These are phyloP conservation scores for Aspergillus steynii DNA, from an alignment of 495 filamentous ascomycete genomes.

Conservation along the genomic window DNA sequence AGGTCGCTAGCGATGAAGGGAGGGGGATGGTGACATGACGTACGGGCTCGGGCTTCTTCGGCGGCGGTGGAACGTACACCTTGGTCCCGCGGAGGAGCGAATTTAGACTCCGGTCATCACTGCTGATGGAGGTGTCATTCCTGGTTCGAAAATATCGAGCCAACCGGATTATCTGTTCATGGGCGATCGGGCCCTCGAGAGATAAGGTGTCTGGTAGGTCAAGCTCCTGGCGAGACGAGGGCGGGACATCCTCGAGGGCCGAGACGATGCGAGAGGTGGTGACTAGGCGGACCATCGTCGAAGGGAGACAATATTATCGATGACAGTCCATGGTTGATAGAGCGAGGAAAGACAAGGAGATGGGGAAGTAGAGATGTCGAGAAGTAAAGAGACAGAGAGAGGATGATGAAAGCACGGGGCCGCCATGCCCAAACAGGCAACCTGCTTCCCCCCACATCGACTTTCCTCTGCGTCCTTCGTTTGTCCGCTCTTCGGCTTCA, in stretches of 20 bases:
- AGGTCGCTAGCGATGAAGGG: neutral
- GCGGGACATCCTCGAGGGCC: slow-evolving; percentile 53
- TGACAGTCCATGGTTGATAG: neutral
- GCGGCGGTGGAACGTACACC: slow-evolving; percentile 75
- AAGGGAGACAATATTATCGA: neutral
- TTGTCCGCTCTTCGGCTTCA: slow-evolving; percentile 10
- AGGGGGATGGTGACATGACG: slow-evolving; percentile 22
- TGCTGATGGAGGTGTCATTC: neutral
- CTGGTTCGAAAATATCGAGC: slow-evolving; percentile 51
- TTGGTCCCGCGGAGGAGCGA: slow-evolving; percentile 67
- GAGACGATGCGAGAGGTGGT: slow-evolving; percentile 70
- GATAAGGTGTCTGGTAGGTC: slow-evolving; percentile 39
- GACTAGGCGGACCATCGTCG: slow-evolving; percentile 73
- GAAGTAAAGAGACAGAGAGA: neutral
- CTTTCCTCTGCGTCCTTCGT: slow-evolving; percentile 27
- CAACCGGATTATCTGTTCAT: slow-evolving; percentile 71
- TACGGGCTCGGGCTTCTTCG: slow-evolving; percentile 78
- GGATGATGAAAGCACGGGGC: slow-evolving; percentile 1
- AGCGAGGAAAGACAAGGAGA: neutral
- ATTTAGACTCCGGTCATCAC: slow-evolving; percentile 51
- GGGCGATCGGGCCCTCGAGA: slow-evolving; percentile 72
- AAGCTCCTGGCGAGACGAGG: slow-evolving; percentile 30
- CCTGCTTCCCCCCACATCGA: slow-evolving; percentile 26
- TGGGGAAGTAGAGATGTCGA: neutral
- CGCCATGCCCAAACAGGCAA: slow-evolving; percentile 26